A percentile compares a stretch with the other conserved stretches of the same genome.
Evolutionary conservation across 768 basidiomycete genomes (phyloP).

Genomic region (Tylopilus vinaceipallidus): DNA sequence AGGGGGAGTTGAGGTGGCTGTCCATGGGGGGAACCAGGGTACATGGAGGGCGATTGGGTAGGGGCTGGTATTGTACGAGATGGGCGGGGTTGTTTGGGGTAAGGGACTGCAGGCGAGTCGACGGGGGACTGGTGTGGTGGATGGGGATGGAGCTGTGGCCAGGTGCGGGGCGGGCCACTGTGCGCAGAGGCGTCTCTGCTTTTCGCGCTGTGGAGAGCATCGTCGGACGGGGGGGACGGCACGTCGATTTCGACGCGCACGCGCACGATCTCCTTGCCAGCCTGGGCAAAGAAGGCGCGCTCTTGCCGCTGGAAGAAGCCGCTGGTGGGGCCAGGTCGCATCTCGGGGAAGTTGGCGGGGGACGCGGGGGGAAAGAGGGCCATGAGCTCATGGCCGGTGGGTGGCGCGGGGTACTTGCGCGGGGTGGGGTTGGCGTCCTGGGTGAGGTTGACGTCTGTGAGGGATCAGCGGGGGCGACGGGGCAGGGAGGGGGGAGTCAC

Average conservation of each 20-base stretch:
- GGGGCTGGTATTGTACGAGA: conserved; percentile 21
- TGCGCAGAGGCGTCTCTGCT: conserved; percentile 23
- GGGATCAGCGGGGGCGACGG: conserved; percentile 15
- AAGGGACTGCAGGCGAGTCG: conserved; percentile 33
- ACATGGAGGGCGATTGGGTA: conserved; percentile 27
- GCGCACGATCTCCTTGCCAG: conserved; percentile 74
- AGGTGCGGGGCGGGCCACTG: conserved; percentile 23
- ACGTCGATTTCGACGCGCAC: conserved; percentile 71
- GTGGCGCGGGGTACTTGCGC: conserved; percentile 70
- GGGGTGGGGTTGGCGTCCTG: conserved; percentile 47
- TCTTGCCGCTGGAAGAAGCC: conserved; percentile 75
- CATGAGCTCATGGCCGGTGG: conserved; percentile 83
- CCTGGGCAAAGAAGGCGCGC: conserved; percentile 77
- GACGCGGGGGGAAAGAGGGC: conserved; percentile 75
- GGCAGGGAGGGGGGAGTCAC: conserved; percentile 29
- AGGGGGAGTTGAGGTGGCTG: conserved; percentile 34
- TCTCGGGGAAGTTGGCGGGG: conserved; percentile 53
- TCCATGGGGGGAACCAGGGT: conserved; percentile 31
- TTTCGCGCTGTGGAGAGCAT: conserved; percentile 26
- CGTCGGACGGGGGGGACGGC: conserved; percentile 21
- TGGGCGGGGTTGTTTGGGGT: conserved; percentile 33
- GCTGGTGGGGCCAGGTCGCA: conserved; percentile 64
- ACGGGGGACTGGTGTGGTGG: conserved; percentile 30
- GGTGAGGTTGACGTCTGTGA: conserved; percentile 62
- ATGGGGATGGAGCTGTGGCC: conserved; percentile 33